Base-by-base conservation (phyloP, 306 rosid genomes). In the Casuarina cunninghamiana region DNA sequence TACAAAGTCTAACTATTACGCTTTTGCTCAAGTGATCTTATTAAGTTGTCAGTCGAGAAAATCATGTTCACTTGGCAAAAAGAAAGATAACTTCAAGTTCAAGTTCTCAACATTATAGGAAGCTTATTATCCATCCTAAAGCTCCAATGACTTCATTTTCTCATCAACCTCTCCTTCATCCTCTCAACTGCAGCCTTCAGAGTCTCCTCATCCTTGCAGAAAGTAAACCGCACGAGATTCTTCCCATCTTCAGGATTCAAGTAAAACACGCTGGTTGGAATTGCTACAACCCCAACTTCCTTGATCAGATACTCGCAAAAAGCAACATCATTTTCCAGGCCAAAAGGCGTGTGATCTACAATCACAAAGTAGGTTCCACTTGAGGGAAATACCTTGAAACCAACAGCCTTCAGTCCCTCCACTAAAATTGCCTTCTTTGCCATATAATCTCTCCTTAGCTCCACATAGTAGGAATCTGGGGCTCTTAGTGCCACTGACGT, bases 331-430 rank as follows among this genome's bases (percentile, higher is more conserved):
- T 93, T 87, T 70, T 92, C 87, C 69, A 82, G 81, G 71, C 99
- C 98, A 58, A 95, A 95, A 57, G 99, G 93, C 51, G 99, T 90
- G 87, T 95, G 99, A 83, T 95, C 98, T 2, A 93, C 98, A 73
- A 93, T 87, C 72, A 95, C 91, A 70, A 95, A 95, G 88, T 89
- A 95, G 26, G 99, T 93, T 48, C 99, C 99, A 41, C 84, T 88
- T 11, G 99, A 90, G 48, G 96, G 98, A 78, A 83, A 91, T 26
- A 95, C 94, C 86, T 84, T 85, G 87, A 95, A 95, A 44, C 98
- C 98, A 9, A 87, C 98, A 1, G 87, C 93, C 70, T 89, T 70
- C 90, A 95, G 75, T 39, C 99, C 99, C 71, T 93, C 91, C 51
- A 88, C 91, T 87, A 95, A 83, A 81, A 95, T 93, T 51, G 86